Percentiles rank a stretch among this genome's conserved stretches.
These are phyloP conservation scores for Fusarium tjaetaba DNA, from an alignment of 2,329 filamentous ascomycete genomes.

Conservation along the genomic window DNA sequence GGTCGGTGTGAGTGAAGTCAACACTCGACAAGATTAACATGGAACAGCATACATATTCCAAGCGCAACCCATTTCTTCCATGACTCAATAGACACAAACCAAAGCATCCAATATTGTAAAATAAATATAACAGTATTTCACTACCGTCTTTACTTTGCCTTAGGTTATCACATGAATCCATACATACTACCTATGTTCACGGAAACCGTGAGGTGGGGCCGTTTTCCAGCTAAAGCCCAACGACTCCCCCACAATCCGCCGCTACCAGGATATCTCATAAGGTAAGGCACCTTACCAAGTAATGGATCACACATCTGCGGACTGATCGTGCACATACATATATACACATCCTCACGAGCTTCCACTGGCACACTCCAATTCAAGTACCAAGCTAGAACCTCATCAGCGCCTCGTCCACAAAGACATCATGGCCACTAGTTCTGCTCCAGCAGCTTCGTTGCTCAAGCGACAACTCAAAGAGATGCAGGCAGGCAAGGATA, in stretches of 20 bases:
- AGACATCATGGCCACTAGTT: constrained; percentile 37
- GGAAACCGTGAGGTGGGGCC: constrained; percentile 17
- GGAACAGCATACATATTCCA: background rate
- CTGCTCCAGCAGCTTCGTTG: constrained; percentile 73
- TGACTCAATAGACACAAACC: background rate
- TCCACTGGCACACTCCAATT: background rate
- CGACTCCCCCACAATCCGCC: constrained; percentile 31
- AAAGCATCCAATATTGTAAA: background rate
- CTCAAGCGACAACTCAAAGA: constrained; percentile 89
- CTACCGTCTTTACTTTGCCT: background rate
- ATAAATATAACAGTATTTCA: background rate
- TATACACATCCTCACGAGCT: background rate
- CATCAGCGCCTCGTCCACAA: background rate
- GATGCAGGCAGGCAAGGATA: constrained; percentile 90
- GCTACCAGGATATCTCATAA: constrained; percentile 9
- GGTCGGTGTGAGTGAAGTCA: background rate
- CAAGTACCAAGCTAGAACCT: background rate
- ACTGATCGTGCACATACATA: constrained; percentile 9
- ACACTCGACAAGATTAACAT: background rate
- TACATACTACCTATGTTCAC: background rate
- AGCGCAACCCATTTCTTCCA: background rate
- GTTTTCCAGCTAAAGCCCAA: constrained; percentile 7
- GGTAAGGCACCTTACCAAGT: background rate
- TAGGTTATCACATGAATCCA: constrained; percentile 5
- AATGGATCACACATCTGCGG: constrained; percentile 15